Percentiles rank a stretch among this genome's conserved stretches.
These are phyloP conservation scores for Gossypium ekmanianum DNA, from an alignment of 345 rosid genomes.

Conservation along the genomic window DNA sequence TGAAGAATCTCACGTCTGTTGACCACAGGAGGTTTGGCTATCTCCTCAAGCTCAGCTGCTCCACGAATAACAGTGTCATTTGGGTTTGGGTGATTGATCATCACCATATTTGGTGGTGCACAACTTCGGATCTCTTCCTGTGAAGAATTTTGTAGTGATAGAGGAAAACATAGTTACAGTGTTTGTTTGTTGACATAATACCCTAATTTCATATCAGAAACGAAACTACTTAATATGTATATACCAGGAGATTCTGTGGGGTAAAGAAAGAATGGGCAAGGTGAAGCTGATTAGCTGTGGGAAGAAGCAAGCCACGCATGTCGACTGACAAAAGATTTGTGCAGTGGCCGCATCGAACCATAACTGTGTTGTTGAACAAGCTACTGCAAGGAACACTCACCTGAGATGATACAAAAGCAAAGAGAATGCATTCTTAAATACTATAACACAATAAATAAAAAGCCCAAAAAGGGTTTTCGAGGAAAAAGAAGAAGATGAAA, in stretches of 20 bases:
- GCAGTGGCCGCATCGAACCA: constrained; percentile 97
- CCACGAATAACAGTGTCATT: constrained; percentile 51
- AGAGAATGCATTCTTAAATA: neutral
- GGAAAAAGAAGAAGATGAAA: neutral
- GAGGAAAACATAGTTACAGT: too few species aligned
- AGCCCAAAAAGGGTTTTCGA: constrained; percentile 7
- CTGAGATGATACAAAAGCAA: neutral
- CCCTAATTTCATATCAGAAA: neutral
- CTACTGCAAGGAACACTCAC: neutral
- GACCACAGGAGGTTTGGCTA: constrained; percentile 63
- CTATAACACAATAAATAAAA: neutral
- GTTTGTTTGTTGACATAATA: neutral
- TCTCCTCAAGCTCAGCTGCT: constrained; percentile 36
- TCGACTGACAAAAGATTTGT: constrained; percentile 78
- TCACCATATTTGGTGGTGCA: constrained; percentile 56
- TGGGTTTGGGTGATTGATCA: constrained; percentile 57
- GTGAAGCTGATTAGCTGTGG: constrained; percentile 74
- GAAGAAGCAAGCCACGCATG: constrained; percentile 65
- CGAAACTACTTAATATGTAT: neutral
- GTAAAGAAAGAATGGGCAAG: constrained; percentile 43
- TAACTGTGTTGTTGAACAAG: constrained; percentile 88
- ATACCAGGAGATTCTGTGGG: constrained; percentile 73
- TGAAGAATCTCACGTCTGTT: constrained; percentile 71
- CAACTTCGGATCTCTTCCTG: constrained; percentile 86
- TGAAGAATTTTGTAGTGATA: neutral